A percentile compares a stretch with the other conserved stretches of the same genome.
These are phyloP conservation scores for Aleurites moluccanus DNA, from an alignment of 441 rosid genomes.

Conservation along the genomic window DNA sequence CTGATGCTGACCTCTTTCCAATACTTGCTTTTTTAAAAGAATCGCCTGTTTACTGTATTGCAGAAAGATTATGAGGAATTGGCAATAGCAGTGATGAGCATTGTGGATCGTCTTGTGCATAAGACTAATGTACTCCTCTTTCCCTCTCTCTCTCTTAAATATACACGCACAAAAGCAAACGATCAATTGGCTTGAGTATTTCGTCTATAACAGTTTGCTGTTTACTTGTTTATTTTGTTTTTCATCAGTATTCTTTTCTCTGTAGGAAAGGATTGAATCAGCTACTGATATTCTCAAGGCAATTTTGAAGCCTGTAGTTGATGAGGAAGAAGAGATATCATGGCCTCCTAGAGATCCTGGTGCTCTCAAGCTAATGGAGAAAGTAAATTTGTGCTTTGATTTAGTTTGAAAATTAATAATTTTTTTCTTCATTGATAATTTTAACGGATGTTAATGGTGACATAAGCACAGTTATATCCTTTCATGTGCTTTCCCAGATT, in stretches of 20 bases:
- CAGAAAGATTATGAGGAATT: constrained; percentile 95
- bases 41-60: constrained; percentile 25
- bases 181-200: background rate
- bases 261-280: constrained; percentile 81
- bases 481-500: background rate
- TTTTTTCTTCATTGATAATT: background rate
- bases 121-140: constrained; percentile 62
- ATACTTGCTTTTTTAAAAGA: constrained; percentile 20
- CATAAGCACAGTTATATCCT: background rate
- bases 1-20: constrained; percentile 14
- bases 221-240: constrained; percentile 14
- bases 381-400: background rate
- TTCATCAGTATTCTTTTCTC: constrained; percentile 9
- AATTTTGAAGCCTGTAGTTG: constrained; percentile 66
- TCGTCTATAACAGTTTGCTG: background rate
- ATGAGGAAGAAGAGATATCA: constrained; percentile 59
- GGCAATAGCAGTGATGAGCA: constrained; percentile 75
- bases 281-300: constrained; percentile 83
- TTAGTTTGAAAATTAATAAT: constrained; percentile 1
- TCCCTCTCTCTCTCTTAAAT: constrained; percentile 13
- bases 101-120: constrained; percentile 77
- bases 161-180: background rate
- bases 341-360: constrained; percentile 91
- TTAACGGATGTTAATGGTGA: background rate
- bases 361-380: constrained; percentile 40